phyloP scores from a whole-genome alignment of 257 asterid genomes.

The Verbascum thapsus region DNA sequence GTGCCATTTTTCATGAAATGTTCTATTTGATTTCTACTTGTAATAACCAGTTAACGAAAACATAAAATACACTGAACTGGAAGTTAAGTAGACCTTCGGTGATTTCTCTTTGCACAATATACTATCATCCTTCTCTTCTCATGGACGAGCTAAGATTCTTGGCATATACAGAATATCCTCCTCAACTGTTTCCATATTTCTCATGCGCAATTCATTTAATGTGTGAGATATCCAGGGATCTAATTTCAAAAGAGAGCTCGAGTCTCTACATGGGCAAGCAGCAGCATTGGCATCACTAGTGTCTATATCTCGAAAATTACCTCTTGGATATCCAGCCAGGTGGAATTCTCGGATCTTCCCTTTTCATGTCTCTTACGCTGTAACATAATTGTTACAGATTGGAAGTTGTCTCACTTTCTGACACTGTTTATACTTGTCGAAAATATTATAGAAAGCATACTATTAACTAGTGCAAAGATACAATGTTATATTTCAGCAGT shows the following conservation, averaged over 20 bases:
- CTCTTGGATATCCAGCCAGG: constrained; percentile 98
- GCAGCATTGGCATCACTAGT: constrained; percentile 90
- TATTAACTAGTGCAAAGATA: neutral
- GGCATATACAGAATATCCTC: constrained; percentile 14
- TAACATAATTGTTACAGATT: constrained; percentile 7
- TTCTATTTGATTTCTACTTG: constrained; percentile 27
- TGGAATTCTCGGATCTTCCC: constrained; percentile 37
- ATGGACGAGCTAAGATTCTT: constrained; percentile 21
- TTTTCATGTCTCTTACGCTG: constrained; percentile 10
- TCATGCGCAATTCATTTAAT: constrained; percentile 29
- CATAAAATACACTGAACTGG: constrained; percentile 1
- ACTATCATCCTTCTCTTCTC: constrained; percentile 17
- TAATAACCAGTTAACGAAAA: constrained; percentile 20
- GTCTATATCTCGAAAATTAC: constrained; percentile 82
- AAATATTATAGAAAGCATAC: constrained; percentile 5
- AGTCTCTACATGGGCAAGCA: constrained; percentile 86
- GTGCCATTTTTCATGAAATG: constrained; percentile 21
- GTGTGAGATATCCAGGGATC: constrained; percentile 60
- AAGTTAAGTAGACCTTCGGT: constrained; percentile 6
- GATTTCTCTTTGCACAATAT: neutral
- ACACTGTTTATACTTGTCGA: constrained; percentile 14
- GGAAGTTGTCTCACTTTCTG: neutral
- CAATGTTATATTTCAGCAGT: constrained; percentile 21
- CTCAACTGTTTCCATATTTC: constrained; percentile 13
- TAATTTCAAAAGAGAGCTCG: constrained; percentile 73